These are phyloP conservation scores for Talaromyces adpressus DNA, from an alignment of 495 filamentous ascomycete species.

Conservation along the genomic window DNA sequence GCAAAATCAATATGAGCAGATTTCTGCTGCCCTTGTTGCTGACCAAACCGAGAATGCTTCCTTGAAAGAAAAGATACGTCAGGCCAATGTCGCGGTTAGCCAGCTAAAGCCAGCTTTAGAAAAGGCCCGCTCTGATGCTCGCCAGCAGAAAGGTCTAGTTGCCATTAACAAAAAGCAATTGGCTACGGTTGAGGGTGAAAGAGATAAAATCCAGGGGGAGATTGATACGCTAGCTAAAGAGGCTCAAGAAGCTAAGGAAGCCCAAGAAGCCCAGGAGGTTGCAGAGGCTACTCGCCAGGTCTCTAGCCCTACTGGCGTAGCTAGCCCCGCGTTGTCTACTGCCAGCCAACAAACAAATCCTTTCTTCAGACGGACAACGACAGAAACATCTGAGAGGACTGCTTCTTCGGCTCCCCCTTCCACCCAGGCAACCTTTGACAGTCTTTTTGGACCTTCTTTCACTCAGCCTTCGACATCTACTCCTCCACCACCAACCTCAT, in stretches of 20 bases:
- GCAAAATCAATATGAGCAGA: constrained; percentile 73
- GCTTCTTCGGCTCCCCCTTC: constrained; percentile 37
- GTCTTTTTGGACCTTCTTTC: constrained; percentile 78
- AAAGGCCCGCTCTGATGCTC: constrained; percentile 78
- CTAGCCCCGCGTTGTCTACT: constrained; percentile 67
- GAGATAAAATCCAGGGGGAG: constrained; percentile 75
- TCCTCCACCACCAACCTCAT: constrained; percentile 56
- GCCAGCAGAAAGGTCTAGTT: constrained; percentile 91
- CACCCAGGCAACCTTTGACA: constrained; percentile 73
- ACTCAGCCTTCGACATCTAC: constrained; percentile 34
- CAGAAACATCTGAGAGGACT: constrained; percentile 56
- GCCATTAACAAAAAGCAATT: constrained; percentile 98
- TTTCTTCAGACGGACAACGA: constrained; percentile 72
- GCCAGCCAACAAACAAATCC: constrained; percentile 78
- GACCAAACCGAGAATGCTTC: constrained; percentile 83
- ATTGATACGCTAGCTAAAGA: constrained; percentile 62
- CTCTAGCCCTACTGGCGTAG: constrained; percentile 36
- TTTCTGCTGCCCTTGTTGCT: constrained; percentile 64
- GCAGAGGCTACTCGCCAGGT: constrained; percentile 28
- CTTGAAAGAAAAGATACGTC: constrained; percentile 81
- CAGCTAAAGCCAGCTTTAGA: constrained; percentile 83
- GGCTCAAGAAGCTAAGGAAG: constrained; percentile 5
- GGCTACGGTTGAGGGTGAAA: constrained; percentile 76
- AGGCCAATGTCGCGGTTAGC: constrained; percentile 70
- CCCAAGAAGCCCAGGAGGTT: constrained; percentile 13